Percentiles rank a stretch among this genome's conserved stretches.
These are phyloP conservation scores for Neurospora discreta DNA, from an alignment of 495 filamentous ascomycete species.

Conservation along the genomic window DNA sequence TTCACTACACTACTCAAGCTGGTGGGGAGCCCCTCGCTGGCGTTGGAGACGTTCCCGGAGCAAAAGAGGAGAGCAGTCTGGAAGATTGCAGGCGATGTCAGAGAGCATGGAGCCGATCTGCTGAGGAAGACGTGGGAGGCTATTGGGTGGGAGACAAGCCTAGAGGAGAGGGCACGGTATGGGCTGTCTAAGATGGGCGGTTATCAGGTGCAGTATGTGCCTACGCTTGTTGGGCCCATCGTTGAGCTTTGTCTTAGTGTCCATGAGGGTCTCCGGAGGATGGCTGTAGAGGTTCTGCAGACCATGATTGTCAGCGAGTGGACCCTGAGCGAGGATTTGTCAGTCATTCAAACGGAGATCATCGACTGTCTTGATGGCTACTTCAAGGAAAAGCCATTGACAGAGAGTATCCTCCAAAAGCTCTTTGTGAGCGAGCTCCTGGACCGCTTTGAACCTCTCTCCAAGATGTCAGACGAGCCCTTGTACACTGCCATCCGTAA, in stretches of 20 bases:
- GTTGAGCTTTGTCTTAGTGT: slow-evolving; percentile 92
- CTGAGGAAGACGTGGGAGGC: slow-evolving; percentile 83
- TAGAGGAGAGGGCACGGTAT: slow-evolving; percentile 61
- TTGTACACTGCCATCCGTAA: slow-evolving; percentile 66
- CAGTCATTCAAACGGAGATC: slow-evolving; percentile 88
- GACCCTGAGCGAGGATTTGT: slow-evolving; percentile 89
- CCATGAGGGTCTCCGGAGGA: slow-evolving; percentile 78
- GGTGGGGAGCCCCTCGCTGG: slow-evolving; percentile 75
- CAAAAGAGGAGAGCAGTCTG: slow-evolving; percentile 93
- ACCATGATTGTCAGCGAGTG: slow-evolving; percentile 99
- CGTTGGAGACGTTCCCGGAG: slow-evolving; percentile 92
- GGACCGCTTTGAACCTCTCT: slow-evolving; percentile 64
- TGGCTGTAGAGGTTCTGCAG: slow-evolving; percentile 85
- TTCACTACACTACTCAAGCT: slow-evolving; percentile 83
- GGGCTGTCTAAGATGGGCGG: slow-evolving; percentile 79
- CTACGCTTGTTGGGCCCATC: slow-evolving; percentile 78
- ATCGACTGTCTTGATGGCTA: slow-evolving; percentile 89
- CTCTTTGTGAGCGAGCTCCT: slow-evolving; percentile 82
- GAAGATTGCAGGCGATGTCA: slow-evolving; percentile 97
- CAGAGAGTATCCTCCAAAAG: slow-evolving; percentile 82
- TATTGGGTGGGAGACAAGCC: slow-evolving; percentile 88
- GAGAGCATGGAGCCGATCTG: slow-evolving; percentile 80
- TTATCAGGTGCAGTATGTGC: slow-evolving; percentile 97
- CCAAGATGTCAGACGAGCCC: slow-evolving; percentile 53
- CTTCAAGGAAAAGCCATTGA: slow-evolving; percentile 80